A percentile compares a stretch with the other conserved stretches of the same genome.
Conservation (phyloP, 371 early-diverging fungal species). For the Haplosporangium sp. region DNA sequence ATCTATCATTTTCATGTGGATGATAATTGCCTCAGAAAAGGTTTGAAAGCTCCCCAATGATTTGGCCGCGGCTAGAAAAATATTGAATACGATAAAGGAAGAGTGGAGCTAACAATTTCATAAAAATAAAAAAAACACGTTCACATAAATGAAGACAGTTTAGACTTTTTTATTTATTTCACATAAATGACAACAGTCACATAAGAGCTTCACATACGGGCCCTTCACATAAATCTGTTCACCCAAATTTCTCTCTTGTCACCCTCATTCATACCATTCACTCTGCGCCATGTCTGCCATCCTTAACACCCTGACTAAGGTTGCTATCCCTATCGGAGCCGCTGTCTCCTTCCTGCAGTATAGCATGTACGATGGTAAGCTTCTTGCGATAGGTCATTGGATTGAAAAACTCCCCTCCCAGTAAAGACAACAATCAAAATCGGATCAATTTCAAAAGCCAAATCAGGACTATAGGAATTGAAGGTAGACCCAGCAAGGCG, state of each 20-base stretch:
- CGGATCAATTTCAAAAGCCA: background rate
- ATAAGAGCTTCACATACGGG: too few relatives aligned
- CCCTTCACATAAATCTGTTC: too few relatives aligned
- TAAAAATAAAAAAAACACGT: too few relatives aligned
- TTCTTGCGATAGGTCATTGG: background rate
- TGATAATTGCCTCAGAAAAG: too few relatives aligned
- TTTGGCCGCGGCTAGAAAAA: too few relatives aligned
- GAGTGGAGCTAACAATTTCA: too few relatives aligned
- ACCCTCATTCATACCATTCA: background rate
- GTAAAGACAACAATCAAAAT: background rate
- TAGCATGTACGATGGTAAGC: slow-evolving; percentile 94
- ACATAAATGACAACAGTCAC: too few relatives aligned
- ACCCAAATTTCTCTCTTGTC: background rate
- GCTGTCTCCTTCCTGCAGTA: slow-evolving; percentile 77
- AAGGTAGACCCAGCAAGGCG: background rate
- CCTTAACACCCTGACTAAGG: slow-evolving; percentile 72
- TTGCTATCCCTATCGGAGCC: slow-evolving; percentile 75
- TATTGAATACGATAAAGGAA: too few relatives aligned
- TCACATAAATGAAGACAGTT: too few relatives aligned
- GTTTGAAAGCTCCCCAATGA: too few relatives aligned
- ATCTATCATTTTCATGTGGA: too few relatives aligned
- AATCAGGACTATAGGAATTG: background rate
- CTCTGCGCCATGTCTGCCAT: slow-evolving; percentile 40
- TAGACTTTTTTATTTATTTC: too few relatives aligned
- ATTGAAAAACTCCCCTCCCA: background rate